Conservation (phyloP, 441 rosid species). For the Viola pubescens region DNA sequence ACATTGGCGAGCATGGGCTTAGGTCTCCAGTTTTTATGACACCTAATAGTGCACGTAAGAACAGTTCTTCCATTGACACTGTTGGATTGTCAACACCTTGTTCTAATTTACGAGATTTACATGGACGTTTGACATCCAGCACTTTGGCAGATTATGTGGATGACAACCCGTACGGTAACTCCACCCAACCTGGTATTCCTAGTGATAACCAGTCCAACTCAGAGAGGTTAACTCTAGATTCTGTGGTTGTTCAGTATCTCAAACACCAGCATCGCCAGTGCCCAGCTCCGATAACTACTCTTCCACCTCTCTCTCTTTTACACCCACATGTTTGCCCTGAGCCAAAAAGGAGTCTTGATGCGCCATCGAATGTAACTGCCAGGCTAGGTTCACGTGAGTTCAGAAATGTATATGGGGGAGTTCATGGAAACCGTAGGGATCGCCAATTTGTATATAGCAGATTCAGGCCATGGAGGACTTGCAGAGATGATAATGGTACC, state of each 20-base stretch:
- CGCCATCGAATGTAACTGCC: conserved; percentile 80
- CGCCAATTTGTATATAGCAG: conserved; percentile 96
- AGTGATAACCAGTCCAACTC: conserved; percentile 61
- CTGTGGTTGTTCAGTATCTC: conserved; percentile 84
- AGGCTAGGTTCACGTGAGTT: conserved; percentile 85
- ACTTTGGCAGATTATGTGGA: conserved; percentile 38
- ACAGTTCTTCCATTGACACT: conserved; percentile 35
- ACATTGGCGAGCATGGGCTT: conserved; percentile 58
- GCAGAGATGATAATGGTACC: conserved; percentile 75
- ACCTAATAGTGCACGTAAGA: conserved; percentile 45
- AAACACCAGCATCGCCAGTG: conserved; percentile 99
- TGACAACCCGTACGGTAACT: conserved; percentile 46
- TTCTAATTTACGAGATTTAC: conserved; percentile 37
- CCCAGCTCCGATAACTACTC: conserved; percentile 96
- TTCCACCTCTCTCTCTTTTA: conserved; percentile 90
- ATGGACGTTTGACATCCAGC: conserved; percentile 35
- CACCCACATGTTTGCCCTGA: conserved; percentile 98
- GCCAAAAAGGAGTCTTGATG: conserved; percentile 85
- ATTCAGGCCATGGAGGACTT: conserved; percentile 90
- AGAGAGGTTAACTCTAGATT: conserved; percentile 81
- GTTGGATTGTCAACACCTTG: conserved; percentile 53
- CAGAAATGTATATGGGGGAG: conserved; percentile 71
- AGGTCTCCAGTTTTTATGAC: conserved; percentile 57
- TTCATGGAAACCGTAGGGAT: conserved; percentile 91
- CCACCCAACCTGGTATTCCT: conserved; percentile 39